phyloP scores from a whole-genome alignment of 108 stramenopile genomes.

The Epithemia pelagica region DNA sequence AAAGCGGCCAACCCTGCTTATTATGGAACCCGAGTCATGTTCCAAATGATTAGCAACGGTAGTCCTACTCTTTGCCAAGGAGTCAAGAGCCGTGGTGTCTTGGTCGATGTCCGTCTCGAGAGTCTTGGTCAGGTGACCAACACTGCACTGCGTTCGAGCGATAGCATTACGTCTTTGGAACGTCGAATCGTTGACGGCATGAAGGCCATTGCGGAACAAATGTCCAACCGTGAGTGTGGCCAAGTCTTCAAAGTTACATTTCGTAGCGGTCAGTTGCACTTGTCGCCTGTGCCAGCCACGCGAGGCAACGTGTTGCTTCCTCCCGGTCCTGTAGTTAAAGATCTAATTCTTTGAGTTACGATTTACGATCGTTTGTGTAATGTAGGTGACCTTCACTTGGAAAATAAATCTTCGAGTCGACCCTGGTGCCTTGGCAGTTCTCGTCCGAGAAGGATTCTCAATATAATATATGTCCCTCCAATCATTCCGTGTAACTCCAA shows the following conservation, averaged over 20 bases:
- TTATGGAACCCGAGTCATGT: constrained; percentile 18
- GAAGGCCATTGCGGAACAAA: not conserved
- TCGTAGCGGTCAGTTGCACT: too few species aligned
- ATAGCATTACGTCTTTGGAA: not conserved
- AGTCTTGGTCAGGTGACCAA: not conserved
- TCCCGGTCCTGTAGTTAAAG: too few species aligned
- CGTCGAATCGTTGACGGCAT: not conserved
- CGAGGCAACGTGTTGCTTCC: too few species aligned
- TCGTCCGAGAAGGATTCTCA: too few species aligned
- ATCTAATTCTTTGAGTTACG: too few species aligned
- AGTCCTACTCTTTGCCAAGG: constrained; percentile 13
- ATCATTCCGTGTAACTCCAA: too few species aligned
- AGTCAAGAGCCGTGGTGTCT: constrained; percentile 6
- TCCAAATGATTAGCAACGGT: constrained; percentile 24
- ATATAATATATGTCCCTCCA: too few species aligned
- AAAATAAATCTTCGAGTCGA: too few species aligned
- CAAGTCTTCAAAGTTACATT: not conserved
- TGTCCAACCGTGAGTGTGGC: not conserved
- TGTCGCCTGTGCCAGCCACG: too few species aligned
- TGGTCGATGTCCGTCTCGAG: not conserved
- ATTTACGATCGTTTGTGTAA: too few species aligned
- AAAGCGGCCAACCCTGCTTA: constrained; percentile 13
- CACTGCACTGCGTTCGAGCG: not conserved
- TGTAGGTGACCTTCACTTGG: too few species aligned
- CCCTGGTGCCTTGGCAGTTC: too few species aligned